These are phyloP conservation scores for Globisporangium mamillatum DNA, from an alignment of 352 stramenopile species.

Conservation along the genomic window DNA sequence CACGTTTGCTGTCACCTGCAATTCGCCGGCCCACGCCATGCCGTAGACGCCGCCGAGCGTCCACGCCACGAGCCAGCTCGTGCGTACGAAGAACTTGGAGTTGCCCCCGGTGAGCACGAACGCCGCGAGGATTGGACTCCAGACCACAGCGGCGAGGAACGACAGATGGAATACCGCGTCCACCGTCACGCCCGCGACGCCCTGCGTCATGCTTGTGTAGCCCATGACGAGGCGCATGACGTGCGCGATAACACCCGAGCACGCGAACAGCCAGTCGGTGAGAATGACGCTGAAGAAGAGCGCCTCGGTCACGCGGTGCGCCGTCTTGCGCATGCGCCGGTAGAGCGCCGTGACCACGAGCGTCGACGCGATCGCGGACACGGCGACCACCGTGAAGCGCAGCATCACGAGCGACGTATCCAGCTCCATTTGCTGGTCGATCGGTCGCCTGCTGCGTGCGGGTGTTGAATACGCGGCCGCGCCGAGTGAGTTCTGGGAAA, in stretches of 20 bases:
- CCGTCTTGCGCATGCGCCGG: conserved; percentile 47
- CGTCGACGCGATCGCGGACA: conserved; percentile 31
- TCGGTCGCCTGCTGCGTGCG: neutral
- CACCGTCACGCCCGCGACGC: conserved; percentile 20
- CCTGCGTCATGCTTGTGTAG: conserved; percentile 14
- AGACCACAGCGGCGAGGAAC: conserved; percentile 73
- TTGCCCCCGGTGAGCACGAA: conserved; percentile 58
- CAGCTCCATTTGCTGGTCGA: neutral
- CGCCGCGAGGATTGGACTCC: conserved; percentile 62
- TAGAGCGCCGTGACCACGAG: conserved; percentile 44
- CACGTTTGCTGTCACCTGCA: neutral
- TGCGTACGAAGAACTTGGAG: conserved; percentile 44
- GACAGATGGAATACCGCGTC: conserved; percentile 44
- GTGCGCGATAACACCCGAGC: conserved; percentile 42
- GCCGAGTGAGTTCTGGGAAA: neutral
- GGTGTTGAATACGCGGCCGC: neutral
- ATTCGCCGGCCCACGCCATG: conserved; percentile 31
- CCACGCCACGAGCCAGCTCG: conserved; percentile 47
- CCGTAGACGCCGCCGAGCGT: conserved; percentile 50
- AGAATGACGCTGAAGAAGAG: conserved; percentile 64
- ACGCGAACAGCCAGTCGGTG: conserved; percentile 46
- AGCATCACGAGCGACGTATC: conserved; percentile 20
- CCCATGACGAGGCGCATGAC: conserved; percentile 15
- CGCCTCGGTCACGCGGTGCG: conserved; percentile 60
- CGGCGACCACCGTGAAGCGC: conserved; percentile 30